Percentiles rank a stretch among this genome's conserved stretches.
Evolutionary conservation across 192 early-diverging fungal genomes (phyloP).

Genomic region (Coemansia sp.): DNA sequence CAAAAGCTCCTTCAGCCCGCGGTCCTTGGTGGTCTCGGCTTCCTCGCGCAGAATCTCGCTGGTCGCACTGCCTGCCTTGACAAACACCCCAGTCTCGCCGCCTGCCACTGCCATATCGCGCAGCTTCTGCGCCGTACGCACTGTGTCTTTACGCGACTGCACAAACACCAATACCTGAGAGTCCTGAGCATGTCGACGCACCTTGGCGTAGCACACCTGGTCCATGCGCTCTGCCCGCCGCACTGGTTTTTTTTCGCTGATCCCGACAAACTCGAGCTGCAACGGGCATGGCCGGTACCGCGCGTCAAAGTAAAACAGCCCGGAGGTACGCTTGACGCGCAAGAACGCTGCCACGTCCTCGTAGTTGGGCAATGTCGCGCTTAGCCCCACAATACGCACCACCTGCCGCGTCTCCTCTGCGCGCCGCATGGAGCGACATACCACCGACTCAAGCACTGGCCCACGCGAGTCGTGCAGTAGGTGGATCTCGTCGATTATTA

Average conservation of each 20-base stretch:
- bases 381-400: conserved; percentile 88
- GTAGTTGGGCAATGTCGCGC: conserved; percentile 95
- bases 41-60: conserved; percentile 82
- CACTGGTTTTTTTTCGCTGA: conserved; percentile 95
- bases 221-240: conserved; percentile 95
- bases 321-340: conserved; percentile 74
- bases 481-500: conserved; percentile 98
- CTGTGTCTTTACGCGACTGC: conserved; percentile 97
- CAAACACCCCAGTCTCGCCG: conserved; percentile 77
- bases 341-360: conserved; percentile 92
- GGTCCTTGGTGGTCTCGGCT: conserved; percentile 75
- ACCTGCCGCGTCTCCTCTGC: conserved; percentile 88
- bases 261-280: conserved; percentile 93
- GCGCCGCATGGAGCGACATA: conserved; percentile 77
- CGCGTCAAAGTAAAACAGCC: conserved; percentile 92
- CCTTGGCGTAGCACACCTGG: conserved; percentile 94
- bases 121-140: conserved; percentile 87
- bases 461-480: conserved; percentile 96
- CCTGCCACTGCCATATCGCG: conserved; percentile 92
- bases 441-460: conserved; percentile 91
- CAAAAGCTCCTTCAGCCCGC: conserved; percentile 81
- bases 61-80: conserved; percentile 75
- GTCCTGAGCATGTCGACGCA: conserved; percentile 75
- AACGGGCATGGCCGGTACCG: conserved; percentile 91
- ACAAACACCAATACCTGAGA: conserved; percentile 95